These are phyloP conservation scores for Lentinula lateritia DNA, from an alignment of 768 basidiomycete species.

Conservation along the genomic window DNA sequence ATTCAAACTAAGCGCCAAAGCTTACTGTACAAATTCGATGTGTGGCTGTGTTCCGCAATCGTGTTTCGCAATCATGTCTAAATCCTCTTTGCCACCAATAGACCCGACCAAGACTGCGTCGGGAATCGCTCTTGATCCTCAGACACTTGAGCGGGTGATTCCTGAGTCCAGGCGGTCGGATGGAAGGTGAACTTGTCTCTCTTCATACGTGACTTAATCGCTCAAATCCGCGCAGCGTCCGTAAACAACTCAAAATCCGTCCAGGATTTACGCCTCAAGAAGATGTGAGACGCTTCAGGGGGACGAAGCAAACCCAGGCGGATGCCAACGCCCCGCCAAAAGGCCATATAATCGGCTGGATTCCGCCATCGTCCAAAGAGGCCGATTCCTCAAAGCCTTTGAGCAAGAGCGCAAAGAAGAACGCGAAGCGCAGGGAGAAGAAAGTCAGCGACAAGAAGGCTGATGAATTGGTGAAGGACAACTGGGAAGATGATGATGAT, in stretches of 20 bases:
- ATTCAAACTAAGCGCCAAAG: conserved; percentile 8
- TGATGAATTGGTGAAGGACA: conserved; percentile 25
- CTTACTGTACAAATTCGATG: background rate
- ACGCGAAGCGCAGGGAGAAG: conserved; percentile 75
- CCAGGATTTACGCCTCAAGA: conserved; percentile 95
- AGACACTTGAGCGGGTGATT: conserved; percentile 82
- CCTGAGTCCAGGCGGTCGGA: conserved; percentile 79
- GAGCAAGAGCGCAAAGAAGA: conserved; percentile 80
- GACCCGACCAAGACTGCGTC: conserved; percentile 64
- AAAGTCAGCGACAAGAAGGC: conserved; percentile 46
- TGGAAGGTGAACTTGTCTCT: conserved; percentile 62
- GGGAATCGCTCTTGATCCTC: conserved; percentile 83
- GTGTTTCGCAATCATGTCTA: background rate
- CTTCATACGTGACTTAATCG: conserved; percentile 4
- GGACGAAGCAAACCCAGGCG: conserved; percentile 68
- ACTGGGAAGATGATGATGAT: conserved; percentile 20
- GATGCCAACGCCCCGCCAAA: conserved; percentile 62
- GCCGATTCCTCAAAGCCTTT: conserved; percentile 32
- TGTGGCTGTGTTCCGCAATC: background rate
- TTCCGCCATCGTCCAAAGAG: conserved; percentile 39
- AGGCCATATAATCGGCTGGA: conserved; percentile 82
- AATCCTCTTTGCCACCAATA: conserved; percentile 59
- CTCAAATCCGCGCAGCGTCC: conserved; percentile 45
- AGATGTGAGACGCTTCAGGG: conserved; percentile 83
- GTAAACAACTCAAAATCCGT: conserved; percentile 85